Base-by-base conservation (phyloP, 805 yeast genomes). In the Monosporozyma siamensis region DNA sequence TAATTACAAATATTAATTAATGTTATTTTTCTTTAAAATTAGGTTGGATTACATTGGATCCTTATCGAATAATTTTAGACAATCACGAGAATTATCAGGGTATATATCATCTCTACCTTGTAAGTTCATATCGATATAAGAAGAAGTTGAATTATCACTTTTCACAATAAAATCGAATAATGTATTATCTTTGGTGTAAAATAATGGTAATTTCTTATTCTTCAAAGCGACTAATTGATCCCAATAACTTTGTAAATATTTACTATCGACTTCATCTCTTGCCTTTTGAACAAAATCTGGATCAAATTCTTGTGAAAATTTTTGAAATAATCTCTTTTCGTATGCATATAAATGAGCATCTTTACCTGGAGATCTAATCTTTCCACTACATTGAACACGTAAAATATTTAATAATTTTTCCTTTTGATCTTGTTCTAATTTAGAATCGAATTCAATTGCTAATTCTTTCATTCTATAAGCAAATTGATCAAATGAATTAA, bases 391-490 rank as follows among this genome's bases (percentile, higher is more conserved):
- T 6, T 43, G 20, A 1, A 27, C 36, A 32, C 55, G 44, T 22
- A 60, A 39, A 1, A 30, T 21, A 12, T 42, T 42, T 25, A 59
- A 31, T n/a, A 43, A 14, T 10, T 44, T 35, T 20, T 42, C 29
- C 43, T 48, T 58, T 23, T 52, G 50, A 4, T 43, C 44, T 5
- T 29, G 38, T 8, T 40, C 32, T 10, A 50, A 15, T 3, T 21
- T 32, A 1, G 34, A 18, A 39, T 55, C 58, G 35, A 50, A 49
- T 14, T 42, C 42, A 15, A 60, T 50, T 32, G 54, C 61, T 4
- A 55, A 14, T 42, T 60, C 65, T 37, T 58, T 60, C 22, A 48
- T 35, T 20, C 61, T 47, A 40, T 58, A 60, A 4, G 55, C 45
- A 29, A 55, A 45, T 8, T 45, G 42, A 20, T 53, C 49, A 35